Evolutionary conservation across 306 rosid genomes (phyloP).

Genomic region (Quercus glauca): DNA sequence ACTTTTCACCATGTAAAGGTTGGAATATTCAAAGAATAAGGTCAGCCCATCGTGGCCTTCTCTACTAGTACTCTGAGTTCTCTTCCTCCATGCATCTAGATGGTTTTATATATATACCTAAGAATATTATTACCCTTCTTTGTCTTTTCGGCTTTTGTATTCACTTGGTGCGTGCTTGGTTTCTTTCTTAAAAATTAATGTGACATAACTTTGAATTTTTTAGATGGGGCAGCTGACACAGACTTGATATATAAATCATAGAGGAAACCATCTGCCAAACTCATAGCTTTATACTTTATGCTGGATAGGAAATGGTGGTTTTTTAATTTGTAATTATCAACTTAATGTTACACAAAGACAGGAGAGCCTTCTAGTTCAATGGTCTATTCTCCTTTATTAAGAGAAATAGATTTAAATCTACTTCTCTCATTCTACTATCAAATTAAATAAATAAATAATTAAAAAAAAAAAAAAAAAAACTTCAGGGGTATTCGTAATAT

Average conservation of each 20-base stretch:
- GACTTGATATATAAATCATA: conserved; percentile 24
- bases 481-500: too few relatives aligned
- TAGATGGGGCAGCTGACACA: conserved; percentile 37
- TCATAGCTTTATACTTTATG: background rate
- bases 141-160: conserved; percentile 35
- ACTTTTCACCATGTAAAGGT: conserved; percentile 1
- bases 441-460: too few relatives aligned
- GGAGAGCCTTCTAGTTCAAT: too few relatives aligned
- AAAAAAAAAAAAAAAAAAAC: too few relatives aligned
- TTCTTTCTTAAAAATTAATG: conserved; percentile 4
- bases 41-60: background rate
- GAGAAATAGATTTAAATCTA: too few relatives aligned
- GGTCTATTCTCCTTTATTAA: too few relatives aligned
- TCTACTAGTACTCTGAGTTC: background rate
- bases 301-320: background rate
- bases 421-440: too few relatives aligned
- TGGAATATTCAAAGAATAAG: conserved; percentile 38
- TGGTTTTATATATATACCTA: conserved; percentile 19
- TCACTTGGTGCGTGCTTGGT: conserved; percentile 24
- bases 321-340: background rate
- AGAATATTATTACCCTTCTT: conserved; percentile 36
- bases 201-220: conserved; percentile 29
- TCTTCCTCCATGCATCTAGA: background rate
- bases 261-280: background rate
- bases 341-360: too few relatives aligned